Evolutionary conservation across 495 filamentous ascomycete genomes (phyloP), one percentile per base, ranked within the genome.

Genomic region (Penicillium mononematosum): DNA sequence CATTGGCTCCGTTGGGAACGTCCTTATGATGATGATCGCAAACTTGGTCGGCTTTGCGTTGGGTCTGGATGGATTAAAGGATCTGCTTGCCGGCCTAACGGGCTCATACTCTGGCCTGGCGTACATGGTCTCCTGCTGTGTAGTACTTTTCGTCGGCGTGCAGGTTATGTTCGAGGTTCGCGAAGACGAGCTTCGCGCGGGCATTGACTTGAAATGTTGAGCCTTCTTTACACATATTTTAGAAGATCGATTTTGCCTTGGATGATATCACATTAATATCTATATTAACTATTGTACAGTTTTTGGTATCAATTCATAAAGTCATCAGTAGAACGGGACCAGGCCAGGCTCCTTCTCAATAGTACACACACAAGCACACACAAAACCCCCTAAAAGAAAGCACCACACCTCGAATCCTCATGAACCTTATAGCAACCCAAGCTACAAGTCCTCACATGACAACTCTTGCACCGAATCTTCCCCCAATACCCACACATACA

Each of bases 81-180:
- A 81, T 27, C 80, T 98, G 45, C 68, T 95, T 36, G 73, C 80
- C 20, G 85, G 89, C 1, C 87, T 96, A 62, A 80, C 92, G 19
- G 84, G 82, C 22, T 87, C 87, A 39, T 89, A 83, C 63, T 83
- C 84, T 36, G 93, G 89, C 74, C 58, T 91, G 10, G 75, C 80
- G 3, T 98, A 96, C 65, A 68, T 97, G 47, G 66, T 81, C 4
- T 75, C 78, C 0, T 88, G 91, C 19, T 92, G 86, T 62, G 71
- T 63, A 25, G 81, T 81, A 41, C 65, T 98, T 12, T 99, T 96
- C 67, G 85, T 92, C 3, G 93, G 89, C 16, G 84, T 87, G 17
- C 92, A 97, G 78, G 76, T 96, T 58, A 99, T 98, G 94, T 96
- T 97, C 78, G 95, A 99, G 79, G 81, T 93, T 45, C 75, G 94